A percentile compares a stretch with the other conserved stretches of the same genome.
Conservation (phyloP, 73 alveolate species). For the Urostyla sp. region DNA sequence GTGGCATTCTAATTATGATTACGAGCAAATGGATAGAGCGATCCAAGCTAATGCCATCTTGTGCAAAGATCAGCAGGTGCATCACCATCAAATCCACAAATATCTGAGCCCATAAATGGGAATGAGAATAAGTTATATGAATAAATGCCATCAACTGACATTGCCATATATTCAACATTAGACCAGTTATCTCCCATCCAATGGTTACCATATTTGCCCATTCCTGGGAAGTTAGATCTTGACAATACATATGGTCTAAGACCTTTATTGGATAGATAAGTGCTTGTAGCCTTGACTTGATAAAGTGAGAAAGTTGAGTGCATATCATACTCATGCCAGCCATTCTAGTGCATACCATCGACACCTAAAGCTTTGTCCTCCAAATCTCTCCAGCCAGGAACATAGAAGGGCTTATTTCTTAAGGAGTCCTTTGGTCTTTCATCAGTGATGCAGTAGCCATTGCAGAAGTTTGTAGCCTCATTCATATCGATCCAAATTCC, state of each 20-base stretch:
- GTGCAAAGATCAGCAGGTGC: slow-evolving; percentile 95
- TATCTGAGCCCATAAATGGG: slow-evolving; percentile 96
- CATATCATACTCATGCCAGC: slow-evolving; percentile 75
- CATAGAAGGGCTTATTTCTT: slow-evolving; percentile 79
- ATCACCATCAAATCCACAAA: slow-evolving; percentile 96
- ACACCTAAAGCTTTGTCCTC: slow-evolving; percentile 78
- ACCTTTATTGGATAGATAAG: slow-evolving; percentile 62
- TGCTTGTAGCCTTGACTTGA: slow-evolving; percentile 84
- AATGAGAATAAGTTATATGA: slow-evolving; percentile 92
- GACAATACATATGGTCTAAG: slow-evolving; percentile 91
- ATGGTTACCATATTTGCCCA: slow-evolving; percentile 95
- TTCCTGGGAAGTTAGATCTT: slow-evolving; percentile 95
- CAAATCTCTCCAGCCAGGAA: slow-evolving; percentile 90
- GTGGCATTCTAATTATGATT: slow-evolving; percentile 90
- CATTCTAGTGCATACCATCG: slow-evolving; percentile 33
- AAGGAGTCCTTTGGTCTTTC: slow-evolving; percentile 57
- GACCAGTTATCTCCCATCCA: slow-evolving; percentile 98
- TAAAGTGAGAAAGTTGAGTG: slow-evolving; percentile 84
- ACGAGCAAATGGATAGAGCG: slow-evolving; percentile 97
- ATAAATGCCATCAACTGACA: slow-evolving; percentile 78
- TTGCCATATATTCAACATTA: slow-evolving; percentile 74
- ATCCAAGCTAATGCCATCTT: slow-evolving; percentile 96
- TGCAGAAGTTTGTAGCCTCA: slow-evolving; percentile 90
- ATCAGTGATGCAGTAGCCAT: slow-evolving; percentile 78
- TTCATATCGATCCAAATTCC: slow-evolving; percentile 99